Conservation (phyloP, 2,329 filamentous ascomycete genomes). For the Knufia fluminis region DNA sequence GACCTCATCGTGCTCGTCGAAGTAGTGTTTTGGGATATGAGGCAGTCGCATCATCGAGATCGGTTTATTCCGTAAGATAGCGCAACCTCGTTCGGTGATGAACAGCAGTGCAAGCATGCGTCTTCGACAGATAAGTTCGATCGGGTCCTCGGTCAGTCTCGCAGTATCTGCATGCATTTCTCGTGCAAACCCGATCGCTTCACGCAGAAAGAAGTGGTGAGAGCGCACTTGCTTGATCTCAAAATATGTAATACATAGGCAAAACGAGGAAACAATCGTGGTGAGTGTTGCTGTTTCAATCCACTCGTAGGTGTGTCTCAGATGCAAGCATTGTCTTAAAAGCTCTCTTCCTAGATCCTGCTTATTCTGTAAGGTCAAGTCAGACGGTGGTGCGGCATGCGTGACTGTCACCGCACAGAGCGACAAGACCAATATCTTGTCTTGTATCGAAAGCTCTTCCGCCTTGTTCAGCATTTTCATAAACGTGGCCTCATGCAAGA, state of each 20-base stretch:
- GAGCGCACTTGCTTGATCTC: conserved; percentile 22
- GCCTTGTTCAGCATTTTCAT: conserved; percentile 14
- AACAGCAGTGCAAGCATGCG: conserved; percentile 22
- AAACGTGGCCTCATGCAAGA: conserved; percentile 20
- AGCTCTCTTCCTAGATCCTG: conserved; percentile 19
- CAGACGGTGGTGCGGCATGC: conserved; percentile 21
- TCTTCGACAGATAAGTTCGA: conserved; percentile 19
- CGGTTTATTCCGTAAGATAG: conserved; percentile 22
- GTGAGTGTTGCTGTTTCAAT: conserved; percentile 18
- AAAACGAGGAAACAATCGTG: conserved; percentile 21
- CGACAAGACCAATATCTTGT: conserved; percentile 21
- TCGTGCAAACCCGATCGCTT: conserved; percentile 21
- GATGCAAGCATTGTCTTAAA: conserved; percentile 17
- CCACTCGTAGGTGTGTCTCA: conserved; percentile 19
- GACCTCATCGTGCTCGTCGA: conserved; percentile 21
- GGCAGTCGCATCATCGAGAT: conserved; percentile 20
- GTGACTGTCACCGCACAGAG: conserved; percentile 21
- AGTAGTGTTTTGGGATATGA: conserved; percentile 18
- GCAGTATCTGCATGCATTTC: conserved; percentile 19
- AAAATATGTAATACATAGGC: conserved; percentile 21
- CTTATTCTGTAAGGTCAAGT: conserved; percentile 20
- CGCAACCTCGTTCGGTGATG: conserved; percentile 22
- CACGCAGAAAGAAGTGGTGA: conserved; percentile 22
- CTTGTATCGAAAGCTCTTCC: conserved; percentile 19
- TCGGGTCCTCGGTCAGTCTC: conserved; percentile 16